Base-by-base conservation (phyloP, 805 yeast species). In the Metschnikowia drakensbergensis region DNA sequence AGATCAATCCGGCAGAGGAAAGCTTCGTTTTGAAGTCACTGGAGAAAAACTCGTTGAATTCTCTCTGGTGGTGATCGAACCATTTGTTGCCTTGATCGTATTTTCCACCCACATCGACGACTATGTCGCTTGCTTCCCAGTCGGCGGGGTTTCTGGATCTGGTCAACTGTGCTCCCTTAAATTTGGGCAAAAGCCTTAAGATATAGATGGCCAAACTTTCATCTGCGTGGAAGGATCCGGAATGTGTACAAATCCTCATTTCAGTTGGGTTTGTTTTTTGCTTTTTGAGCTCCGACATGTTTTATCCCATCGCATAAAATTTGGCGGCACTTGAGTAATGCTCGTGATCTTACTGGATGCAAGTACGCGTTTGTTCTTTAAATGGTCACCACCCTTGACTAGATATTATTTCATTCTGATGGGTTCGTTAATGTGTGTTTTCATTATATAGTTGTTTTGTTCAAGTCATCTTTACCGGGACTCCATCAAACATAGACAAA, bases 1-100 rank as follows among this genome's bases (percentile, higher is more conserved):
- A 94, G 17, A 94, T 82, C 52, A 94, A 76, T 26, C 99, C 99
- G 6, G 99, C 99, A 49, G 96, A 86, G 17, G 96, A 85, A 55
- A 94, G 76, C 66, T 89, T 91, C 45, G 98, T 94, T 51, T 72
- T 66, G 62, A 74, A 86, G 6, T 74, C 68, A 1, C 65, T 74
- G 25, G 80, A 80, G 62, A 94, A 92, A 4, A 86, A 81, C 57
- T 86, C 91, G 29, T 71, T 69, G 62, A 94, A 94, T 17, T 86
- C 98, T 54, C 97, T 81, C 73, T 94, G 99, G 70, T 94, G 99
- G 64, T 94, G 99, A 66, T 94, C 99, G 66, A 88, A 92, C 65
- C 76, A 88, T 69, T 91, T 91, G 37, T 72, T 74, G 10, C 86
- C 87, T 7, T 55, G 52, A 63, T 90, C 96, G 66, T 91, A 94